Percentiles rank a stretch among this genome's conserved stretches.
Evolutionary conservation across 352 stramenopile species (phyloP).

Genomic region (Pythium monospermum): DNA sequence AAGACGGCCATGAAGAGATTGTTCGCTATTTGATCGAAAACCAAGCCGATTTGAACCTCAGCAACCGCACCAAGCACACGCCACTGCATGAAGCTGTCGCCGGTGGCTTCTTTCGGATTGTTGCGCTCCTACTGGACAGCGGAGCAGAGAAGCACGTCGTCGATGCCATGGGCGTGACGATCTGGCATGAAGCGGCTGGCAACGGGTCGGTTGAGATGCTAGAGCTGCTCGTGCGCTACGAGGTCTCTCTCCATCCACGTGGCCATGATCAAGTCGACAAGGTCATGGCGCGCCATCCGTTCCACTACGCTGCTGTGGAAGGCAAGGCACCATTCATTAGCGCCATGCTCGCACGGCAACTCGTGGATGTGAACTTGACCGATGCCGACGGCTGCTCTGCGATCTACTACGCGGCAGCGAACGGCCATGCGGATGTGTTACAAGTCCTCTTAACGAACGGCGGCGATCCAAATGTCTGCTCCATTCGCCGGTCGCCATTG

Average conservation of each 20-base stretch:
- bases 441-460: slow-evolving; percentile 36
- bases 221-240: slow-evolving; percentile 47
- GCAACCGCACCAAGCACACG: slow-evolving; percentile 58
- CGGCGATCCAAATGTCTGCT: slow-evolving; percentile 51
- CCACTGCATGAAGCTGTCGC: slow-evolving; percentile 67
- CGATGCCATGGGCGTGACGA: slow-evolving; percentile 73
- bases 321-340: slow-evolving; percentile 51
- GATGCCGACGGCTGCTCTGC: slow-evolving; percentile 62
- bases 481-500: slow-evolving; percentile 56
- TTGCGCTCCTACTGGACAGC: slow-evolving; percentile 44
- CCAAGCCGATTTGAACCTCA: slow-evolving; percentile 50
- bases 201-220: slow-evolving; percentile 53
- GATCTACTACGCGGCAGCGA: slow-evolving; percentile 70
- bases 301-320: slow-evolving; percentile 78
- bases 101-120: slow-evolving; percentile 38
- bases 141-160: slow-evolving; percentile 60
- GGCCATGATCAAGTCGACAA: slow-evolving; percentile 55
- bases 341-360: slow-evolving; percentile 40
- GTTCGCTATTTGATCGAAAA: slow-evolving; percentile 38
- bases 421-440: slow-evolving; percentile 53
- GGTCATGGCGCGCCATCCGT: slow-evolving; percentile 74
- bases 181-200: slow-evolving; percentile 76
- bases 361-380: slow-evolving; percentile 64
- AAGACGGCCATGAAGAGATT: slow-evolving; percentile 46
- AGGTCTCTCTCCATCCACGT: slow-evolving; percentile 36